Percentiles rank a stretch among this genome's conserved stretches.
phyloP scores from a whole-genome alignment of 768 basidiomycete genomes.

The Asterophora lycoperdoides region DNA sequence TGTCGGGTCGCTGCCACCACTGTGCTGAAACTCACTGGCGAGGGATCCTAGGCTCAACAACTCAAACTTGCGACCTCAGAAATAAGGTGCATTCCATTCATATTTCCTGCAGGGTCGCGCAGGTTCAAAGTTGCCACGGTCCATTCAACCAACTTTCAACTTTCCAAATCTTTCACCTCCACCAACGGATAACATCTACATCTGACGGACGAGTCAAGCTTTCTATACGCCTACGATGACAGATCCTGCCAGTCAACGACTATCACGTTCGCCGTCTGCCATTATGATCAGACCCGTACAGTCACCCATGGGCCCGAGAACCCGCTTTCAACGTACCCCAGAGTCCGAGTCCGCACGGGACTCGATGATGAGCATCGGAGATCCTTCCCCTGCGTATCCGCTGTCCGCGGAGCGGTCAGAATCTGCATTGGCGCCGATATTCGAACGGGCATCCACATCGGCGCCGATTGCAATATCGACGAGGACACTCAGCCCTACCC shows the following conservation, averaged over 20 bases:
- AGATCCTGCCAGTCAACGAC: constrained; percentile 23
- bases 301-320: constrained; percentile 22
- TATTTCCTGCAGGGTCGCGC: no score
- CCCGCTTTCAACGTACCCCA: constrained; percentile 10
- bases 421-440: constrained; percentile 12
- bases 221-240: constrained; percentile 17
- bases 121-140: constrained; percentile 12
- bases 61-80: no score
- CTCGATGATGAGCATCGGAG: constrained; percentile 13
- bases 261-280: constrained; percentile 13
- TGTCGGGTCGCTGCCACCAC: no score
- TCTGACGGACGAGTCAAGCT: neutral
- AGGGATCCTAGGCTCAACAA: no score
- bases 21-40: no score
- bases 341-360: constrained; percentile 14
- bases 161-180: neutral
- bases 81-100: no score
- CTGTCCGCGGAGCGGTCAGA: constrained; percentile 12
- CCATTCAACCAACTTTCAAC: constrained; percentile 3
- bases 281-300: constrained; percentile 14
- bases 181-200: neutral
- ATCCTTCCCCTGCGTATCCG: constrained; percentile 15
- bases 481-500: neutral
- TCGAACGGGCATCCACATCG: constrained; percentile 6
- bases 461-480: constrained; percentile 4